Conservation (phyloP, 805 yeast species). For the Wickerhamiella hasegawae region DNA sequence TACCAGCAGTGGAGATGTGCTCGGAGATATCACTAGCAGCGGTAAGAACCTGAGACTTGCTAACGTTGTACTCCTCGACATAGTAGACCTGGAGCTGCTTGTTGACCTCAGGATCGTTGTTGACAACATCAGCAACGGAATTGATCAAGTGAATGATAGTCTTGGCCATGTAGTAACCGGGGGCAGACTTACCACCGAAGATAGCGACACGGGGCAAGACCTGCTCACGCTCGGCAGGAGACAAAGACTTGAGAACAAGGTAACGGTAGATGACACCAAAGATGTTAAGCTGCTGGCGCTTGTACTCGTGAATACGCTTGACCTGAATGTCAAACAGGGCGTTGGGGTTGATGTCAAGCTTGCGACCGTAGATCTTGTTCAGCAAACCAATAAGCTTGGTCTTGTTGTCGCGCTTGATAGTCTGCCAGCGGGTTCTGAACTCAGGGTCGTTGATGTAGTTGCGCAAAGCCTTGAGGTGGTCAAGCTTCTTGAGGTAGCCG, state of each 20-base stretch:
- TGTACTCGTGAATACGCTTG: constrained; percentile 88
- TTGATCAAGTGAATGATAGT: constrained; percentile 74
- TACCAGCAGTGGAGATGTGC: constrained; percentile 93
- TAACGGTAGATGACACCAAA: constrained; percentile 81
- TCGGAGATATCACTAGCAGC: constrained; percentile 87
- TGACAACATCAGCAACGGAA: constrained; percentile 65
- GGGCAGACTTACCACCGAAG: constrained; percentile 93
- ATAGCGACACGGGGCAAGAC: constrained; percentile 62
- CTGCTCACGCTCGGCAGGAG: constrained; percentile 43
- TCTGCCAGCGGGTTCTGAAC: constrained; percentile 56
- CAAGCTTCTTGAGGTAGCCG: constrained; percentile 52
- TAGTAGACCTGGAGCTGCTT: constrained; percentile 73
- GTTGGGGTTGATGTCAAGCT: constrained; percentile 39
- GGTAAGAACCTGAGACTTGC: constrained; percentile 79
- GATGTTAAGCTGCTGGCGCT: constrained; percentile 85
- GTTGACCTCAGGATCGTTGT: constrained; percentile 57
- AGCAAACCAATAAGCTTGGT: constrained; percentile 48
- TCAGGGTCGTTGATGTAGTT: constrained; percentile 48
- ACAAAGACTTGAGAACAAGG: constrained; percentile 51
- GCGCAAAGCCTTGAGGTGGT: constrained; percentile 49
- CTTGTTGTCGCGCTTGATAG: constrained; percentile 57
- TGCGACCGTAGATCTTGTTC: constrained; percentile 45
- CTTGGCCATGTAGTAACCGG: constrained; percentile 95
- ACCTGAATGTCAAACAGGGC: constrained; percentile 85
- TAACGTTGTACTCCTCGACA: constrained; percentile 84